Evolutionary conservation across 2,329 filamentous ascomycete species (phyloP).

Genomic region (Xylariaceae sp.): DNA sequence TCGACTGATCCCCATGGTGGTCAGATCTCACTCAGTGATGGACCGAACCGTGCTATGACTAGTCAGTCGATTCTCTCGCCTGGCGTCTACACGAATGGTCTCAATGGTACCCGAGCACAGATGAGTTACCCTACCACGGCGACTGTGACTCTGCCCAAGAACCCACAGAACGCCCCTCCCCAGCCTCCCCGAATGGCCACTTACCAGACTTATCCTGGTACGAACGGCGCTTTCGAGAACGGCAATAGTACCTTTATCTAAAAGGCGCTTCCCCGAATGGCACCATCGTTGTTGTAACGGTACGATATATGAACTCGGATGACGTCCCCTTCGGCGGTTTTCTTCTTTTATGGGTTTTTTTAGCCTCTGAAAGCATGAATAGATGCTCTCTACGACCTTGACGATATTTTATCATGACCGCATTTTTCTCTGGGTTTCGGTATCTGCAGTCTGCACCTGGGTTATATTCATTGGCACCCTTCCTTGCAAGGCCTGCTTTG

Average conservation of each 20-base stretch:
- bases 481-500: conserved; percentile 25
- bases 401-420: conserved; percentile 23
- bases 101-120: conserved; percentile 32
- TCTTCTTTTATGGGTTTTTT: conserved; percentile 22
- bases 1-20: conserved; percentile 51
- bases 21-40: conserved; percentile 48
- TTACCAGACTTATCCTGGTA: conserved; percentile 27
- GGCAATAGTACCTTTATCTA: conserved; percentile 29
- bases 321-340: conserved; percentile 20
- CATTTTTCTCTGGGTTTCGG: conserved; percentile 19
- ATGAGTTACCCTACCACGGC: conserved; percentile 33
- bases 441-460: conserved; percentile 17
- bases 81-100: conserved; percentile 31
- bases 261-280: conserved; percentile 13
- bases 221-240: conserved; percentile 17
- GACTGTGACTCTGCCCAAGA: conserved; percentile 29
- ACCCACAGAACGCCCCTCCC: conserved; percentile 21
- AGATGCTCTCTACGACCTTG: conserved; percentile 31
- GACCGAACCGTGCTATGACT: conserved; percentile 41
- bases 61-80: conserved; percentile 36
- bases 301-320: conserved; percentile 30
- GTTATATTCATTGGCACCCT: conserved; percentile 17
- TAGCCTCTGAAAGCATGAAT: conserved; percentile 28
- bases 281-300: conserved; percentile 26
- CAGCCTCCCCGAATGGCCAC: conserved; percentile 29